phyloP scores from a whole-genome alignment of 2,329 filamentous ascomycete species.

The Ceratocystis papillata region DNA sequence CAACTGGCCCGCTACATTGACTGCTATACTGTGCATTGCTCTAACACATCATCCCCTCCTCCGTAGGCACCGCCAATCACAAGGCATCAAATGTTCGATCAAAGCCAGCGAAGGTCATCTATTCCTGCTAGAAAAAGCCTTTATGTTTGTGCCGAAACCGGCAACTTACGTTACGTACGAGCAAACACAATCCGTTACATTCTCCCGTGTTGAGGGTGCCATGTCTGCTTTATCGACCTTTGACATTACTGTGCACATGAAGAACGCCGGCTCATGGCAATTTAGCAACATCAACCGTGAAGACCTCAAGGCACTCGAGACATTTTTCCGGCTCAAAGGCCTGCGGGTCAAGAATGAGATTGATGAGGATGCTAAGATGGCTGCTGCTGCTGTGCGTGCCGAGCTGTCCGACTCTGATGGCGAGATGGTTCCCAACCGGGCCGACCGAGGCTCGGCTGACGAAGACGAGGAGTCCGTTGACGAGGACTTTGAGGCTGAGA shows the following conservation, averaged over 20 bases:
- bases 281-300: slow-evolving; percentile 99
- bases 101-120: slow-evolving; percentile 97
- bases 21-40: not conserved
- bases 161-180: slow-evolving; percentile 96
- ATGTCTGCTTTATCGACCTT: slow-evolving; percentile 92
- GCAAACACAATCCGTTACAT: slow-evolving; percentile 80
- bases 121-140: slow-evolving; percentile 94
- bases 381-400: slow-evolving; percentile 73
- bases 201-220: slow-evolving; percentile 89
- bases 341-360: slow-evolving; percentile 98
- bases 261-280: slow-evolving; percentile 74
- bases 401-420: slow-evolving; percentile 78
- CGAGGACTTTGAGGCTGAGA: slow-evolving; percentile 88
- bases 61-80: slow-evolving; percentile 71
- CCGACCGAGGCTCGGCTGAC: slow-evolving; percentile 81
- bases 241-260: slow-evolving; percentile 88
- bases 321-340: slow-evolving; percentile 93
- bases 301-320: slow-evolving; percentile 90
- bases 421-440: slow-evolving; percentile 46
- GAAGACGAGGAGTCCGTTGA: slow-evolving; percentile 93
- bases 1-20: not conserved
- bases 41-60: slow-evolving; percentile 6
- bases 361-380: slow-evolving; percentile 73
- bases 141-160: slow-evolving; percentile 98
- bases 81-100: slow-evolving; percentile 98